Conservation (phyloP, 345 rosid species). For the Draba incana region DNA sequence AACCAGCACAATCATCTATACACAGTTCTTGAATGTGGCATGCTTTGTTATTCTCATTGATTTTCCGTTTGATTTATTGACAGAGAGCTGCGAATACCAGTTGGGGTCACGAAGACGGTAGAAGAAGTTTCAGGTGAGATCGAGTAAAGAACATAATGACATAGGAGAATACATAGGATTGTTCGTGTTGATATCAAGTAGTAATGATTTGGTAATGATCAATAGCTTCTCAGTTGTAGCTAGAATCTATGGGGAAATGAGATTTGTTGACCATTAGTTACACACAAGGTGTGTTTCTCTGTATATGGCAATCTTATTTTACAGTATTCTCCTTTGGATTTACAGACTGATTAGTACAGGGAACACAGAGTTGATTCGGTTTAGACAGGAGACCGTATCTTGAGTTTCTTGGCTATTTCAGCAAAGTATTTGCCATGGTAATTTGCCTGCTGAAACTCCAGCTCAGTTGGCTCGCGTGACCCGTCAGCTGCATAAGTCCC, state of each 20-base stretch:
- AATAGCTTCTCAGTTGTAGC: background rate
- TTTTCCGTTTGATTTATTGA: slow-evolving; percentile 26
- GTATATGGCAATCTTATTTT: slow-evolving; percentile 24
- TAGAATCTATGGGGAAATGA: slow-evolving; percentile 26
- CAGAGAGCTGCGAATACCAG: slow-evolving; percentile 74
- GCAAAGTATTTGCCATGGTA: slow-evolving; percentile 85
- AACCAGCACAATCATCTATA: background rate
- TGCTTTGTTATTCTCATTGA: background rate
- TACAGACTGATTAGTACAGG: slow-evolving; percentile 21
- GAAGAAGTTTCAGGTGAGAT: slow-evolving; percentile 58
- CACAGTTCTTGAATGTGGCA: background rate
- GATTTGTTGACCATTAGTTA: slow-evolving; percentile 11
- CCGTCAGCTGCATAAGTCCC: slow-evolving; percentile 96
- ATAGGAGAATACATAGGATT: slow-evolving; percentile 36
- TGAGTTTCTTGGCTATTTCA: slow-evolving; percentile 79
- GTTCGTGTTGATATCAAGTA: slow-evolving; percentile 33
- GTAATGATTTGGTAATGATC: slow-evolving; percentile 3
- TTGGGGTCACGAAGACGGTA: slow-evolving; percentile 64
- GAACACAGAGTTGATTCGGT: background rate
- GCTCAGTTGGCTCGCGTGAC: slow-evolving; percentile 72
- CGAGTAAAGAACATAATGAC: slow-evolving; percentile 35
- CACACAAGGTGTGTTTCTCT: slow-evolving; percentile 3
- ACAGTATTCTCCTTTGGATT: slow-evolving; percentile 17
- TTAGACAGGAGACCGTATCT: slow-evolving; percentile 24
- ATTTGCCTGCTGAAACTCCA: slow-evolving; percentile 82